A percentile compares a stretch with the other conserved stretches of the same genome.
Conservation (phyloP, 164 flowering plant genomes). For the Stephania yunnanensis region DNA sequence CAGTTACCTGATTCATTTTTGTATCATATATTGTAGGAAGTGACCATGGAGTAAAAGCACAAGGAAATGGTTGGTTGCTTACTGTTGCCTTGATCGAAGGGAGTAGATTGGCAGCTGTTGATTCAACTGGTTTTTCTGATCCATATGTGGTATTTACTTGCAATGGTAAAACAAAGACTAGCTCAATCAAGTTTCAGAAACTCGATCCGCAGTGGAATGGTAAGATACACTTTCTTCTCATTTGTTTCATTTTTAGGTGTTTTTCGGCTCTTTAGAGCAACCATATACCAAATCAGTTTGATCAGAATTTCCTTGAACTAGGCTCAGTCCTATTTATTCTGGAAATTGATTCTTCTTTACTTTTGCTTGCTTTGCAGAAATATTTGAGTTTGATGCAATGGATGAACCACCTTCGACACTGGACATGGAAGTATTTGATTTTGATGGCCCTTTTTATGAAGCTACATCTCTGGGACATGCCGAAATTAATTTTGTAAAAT, state of each 20-base stretch:
- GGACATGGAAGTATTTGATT: constrained; percentile 86
- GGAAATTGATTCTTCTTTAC: constrained; percentile 4
- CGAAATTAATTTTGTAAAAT: constrained; percentile 77
- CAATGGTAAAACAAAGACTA: constrained; percentile 85
- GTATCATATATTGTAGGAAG: constrained; percentile 37
- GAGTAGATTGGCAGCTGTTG: constrained; percentile 74
- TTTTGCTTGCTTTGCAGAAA: constrained; percentile 50
- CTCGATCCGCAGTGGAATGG: constrained; percentile 92
- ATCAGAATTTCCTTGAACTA: not conserved
- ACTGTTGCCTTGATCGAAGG: constrained; percentile 95
- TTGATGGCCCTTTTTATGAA: constrained; percentile 97
- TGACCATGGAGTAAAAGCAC: constrained; percentile 97
- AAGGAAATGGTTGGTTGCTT: constrained; percentile 93
- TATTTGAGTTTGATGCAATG: constrained; percentile 98
- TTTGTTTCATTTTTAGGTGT: not conserved
- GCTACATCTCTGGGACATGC: constrained; percentile 83
- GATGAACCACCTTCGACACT: constrained; percentile 88
- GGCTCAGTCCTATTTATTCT: not conserved
- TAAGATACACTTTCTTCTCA: constrained; percentile 17
- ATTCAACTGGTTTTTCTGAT: constrained; percentile 78
- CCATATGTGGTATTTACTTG: constrained; percentile 91
- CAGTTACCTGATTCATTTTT: not conserved
- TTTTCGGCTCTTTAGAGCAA: not conserved
- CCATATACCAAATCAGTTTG: not conserved
- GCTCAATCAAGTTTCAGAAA: constrained; percentile 91